phyloP scores from a whole-genome alignment of 2,329 filamentous ascomycete species.

The Fusarium sterilihyphosum region DNA sequence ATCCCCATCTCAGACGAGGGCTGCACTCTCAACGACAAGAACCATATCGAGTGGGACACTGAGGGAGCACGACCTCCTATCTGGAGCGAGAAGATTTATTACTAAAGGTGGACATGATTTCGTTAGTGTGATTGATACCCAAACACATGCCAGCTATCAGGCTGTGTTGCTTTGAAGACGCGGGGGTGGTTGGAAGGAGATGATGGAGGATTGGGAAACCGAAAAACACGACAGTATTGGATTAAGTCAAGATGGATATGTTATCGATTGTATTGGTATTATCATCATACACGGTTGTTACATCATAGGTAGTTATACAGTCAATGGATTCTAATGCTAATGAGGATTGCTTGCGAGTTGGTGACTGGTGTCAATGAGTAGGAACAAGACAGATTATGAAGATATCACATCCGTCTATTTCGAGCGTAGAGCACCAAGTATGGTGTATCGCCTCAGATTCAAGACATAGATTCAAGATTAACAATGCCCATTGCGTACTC shows the following conservation, averaged over 20 bases:
- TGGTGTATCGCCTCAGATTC: neutral
- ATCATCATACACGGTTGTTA: neutral
- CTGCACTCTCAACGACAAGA: conserved; percentile 74
- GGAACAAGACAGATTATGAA: neutral
- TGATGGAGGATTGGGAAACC: neutral
- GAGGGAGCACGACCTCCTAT: conserved; percentile 56
- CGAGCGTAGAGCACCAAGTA: no score
- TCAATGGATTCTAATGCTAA: conserved; percentile 33
- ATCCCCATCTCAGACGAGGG: conserved; percentile 79
- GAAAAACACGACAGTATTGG: neutral
- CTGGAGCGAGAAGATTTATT: conserved; percentile 57
- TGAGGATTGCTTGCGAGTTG: neutral
- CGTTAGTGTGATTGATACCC: conserved; percentile 44
- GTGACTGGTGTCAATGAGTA: neutral
- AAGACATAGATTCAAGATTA: no score
- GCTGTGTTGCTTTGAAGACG: conserved; percentile 28
- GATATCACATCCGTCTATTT: no score
- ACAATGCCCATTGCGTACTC: no score
- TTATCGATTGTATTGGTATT: neutral
- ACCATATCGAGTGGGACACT: conserved; percentile 54
- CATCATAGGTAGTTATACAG: conserved; percentile 4
- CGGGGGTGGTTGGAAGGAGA: neutral
- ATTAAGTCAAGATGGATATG: neutral
- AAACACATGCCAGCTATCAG: conserved; percentile 36
- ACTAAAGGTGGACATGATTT: conserved; percentile 45